Base-by-base conservation (phyloP, 106 monocot species). In the Acorus gramineus region DNA sequence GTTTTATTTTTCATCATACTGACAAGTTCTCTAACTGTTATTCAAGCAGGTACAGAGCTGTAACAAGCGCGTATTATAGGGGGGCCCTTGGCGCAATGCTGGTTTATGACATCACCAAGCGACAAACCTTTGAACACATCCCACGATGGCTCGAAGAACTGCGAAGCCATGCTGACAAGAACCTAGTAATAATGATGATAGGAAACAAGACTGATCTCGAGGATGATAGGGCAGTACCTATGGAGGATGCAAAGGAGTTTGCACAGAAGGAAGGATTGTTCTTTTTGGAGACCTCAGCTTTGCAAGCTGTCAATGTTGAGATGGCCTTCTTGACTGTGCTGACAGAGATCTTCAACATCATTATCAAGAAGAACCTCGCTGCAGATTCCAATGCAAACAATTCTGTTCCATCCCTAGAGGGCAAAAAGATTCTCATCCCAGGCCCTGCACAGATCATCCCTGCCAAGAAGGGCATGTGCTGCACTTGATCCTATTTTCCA, bases 101-200 rank as follows among this genome's bases (percentile, higher is more conserved):
- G 42, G 94, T 95, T 3, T 95, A 90, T 6, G 94, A 95, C 75
- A 86, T 95, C 42, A 90, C 90, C 72, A 95, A 90, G 67, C 84
- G 94, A 59, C 86, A 86, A 62, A 90, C 74, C 84, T 95, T 95
- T 50, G 94, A 95, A 63, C 94, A 90, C 81, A 84, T 95, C 44
- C 79, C 86, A 8, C 68, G 94, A 5, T 95, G 94, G 94, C 75
- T 95, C 4, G 90, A 90, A 55, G 94, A 95, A 71, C 84, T 90
- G 28, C 83, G 94, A 10, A 63, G 78, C 50, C 94, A 95, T 61
- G 94, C 94, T 1, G 94, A 95, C 76, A 89, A 86, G 73, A 86
- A 95, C 82, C 84, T 90, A 7, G 76, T 95, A 4, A 86, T 95
- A 72, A 95, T 95, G 84, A 79, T 95, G 49, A 69, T 95, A 3